Base-by-base conservation (phyloP, 345 rosid species). In the Salix exigua region DNA sequence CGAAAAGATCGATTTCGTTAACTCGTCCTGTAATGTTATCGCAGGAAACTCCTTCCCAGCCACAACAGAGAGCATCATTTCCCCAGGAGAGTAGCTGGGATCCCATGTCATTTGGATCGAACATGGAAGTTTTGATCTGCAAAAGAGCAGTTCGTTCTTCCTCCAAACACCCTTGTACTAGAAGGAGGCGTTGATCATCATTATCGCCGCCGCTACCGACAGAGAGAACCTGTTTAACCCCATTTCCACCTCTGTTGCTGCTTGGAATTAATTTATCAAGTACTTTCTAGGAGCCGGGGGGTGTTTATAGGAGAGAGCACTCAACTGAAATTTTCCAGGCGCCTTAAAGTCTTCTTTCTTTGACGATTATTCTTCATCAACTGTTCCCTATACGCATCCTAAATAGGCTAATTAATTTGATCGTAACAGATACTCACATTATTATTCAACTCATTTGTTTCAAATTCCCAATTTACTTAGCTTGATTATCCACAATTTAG, bases 1-100 rank as follows among this genome's bases (percentile, higher is more conserved):
- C 0, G 4, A 0, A 1, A n/a, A 55, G 48, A 7, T 0, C 0
- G 31, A 71, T 30, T 7, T 1, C 4, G 21, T 17, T 18, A 3
- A 53, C 74, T 18, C 42, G 65, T 6, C 40, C 10, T 14, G 21
- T 71, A 18, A 28, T 71, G 33, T 7, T 1, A 12, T 55, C 2
- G 65, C 74, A 72, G 1, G 0, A 0, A n/a, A 72, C 30, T 55
- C 65, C 3, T 1, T 0, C 2, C 74, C 74, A 72, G 13, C 0
- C 1, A 35, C 74, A 53, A 55, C 65, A 72, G n/a, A 33, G 48
- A 18, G 30, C 66, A 72, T 53, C 31, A 12, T 4, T 21, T 9
- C 74, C 74, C 74, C 74, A 72, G 12, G n/a, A 6, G 31, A 4
- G 25, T 55, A 55, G 61, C 40, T 2, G 9, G 40, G 40, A 1